These are phyloP conservation scores for Stropharia rugosoannulata DNA, from an alignment of 768 basidiomycete genomes.

Conservation along the genomic window DNA sequence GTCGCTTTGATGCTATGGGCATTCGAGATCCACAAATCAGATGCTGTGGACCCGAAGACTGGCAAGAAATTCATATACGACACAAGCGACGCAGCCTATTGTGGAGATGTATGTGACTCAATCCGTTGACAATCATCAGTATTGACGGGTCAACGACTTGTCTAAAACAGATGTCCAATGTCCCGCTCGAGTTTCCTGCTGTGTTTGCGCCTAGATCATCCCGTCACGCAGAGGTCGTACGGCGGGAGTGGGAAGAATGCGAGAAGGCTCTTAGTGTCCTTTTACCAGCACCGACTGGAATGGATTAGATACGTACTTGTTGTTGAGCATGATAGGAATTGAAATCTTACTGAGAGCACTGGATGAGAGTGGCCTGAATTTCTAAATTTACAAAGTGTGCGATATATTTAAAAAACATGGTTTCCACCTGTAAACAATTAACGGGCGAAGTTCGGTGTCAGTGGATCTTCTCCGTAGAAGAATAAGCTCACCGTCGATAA, in stretches of 20 bases:
- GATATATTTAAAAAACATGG: background rate
- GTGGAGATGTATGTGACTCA: background rate
- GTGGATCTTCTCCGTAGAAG: too few species aligned
- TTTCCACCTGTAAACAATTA: background rate
- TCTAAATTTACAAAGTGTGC: too few species aligned
- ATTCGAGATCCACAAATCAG: background rate
- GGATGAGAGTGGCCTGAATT: too few species aligned
- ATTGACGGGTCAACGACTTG: too few species aligned
- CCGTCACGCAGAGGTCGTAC: background rate
- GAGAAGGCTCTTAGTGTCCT: background rate
- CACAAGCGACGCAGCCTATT: background rate
- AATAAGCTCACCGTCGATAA: slow-evolving; percentile 36
- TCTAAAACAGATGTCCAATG: background rate
- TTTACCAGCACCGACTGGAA: background rate
- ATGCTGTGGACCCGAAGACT: background rate
- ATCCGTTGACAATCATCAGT: background rate
- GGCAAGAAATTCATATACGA: background rate
- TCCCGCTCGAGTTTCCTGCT: background rate
- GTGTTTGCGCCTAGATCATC: background rate
- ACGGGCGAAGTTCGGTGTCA: background rate
- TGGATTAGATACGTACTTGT: too few species aligned
- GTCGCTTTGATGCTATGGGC: background rate
- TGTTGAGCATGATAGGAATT: too few species aligned
- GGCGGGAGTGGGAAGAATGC: background rate
- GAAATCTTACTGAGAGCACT: too few species aligned